Base-by-base conservation (phyloP, 106 monocot genomes). In the Allium cepa region DNA sequence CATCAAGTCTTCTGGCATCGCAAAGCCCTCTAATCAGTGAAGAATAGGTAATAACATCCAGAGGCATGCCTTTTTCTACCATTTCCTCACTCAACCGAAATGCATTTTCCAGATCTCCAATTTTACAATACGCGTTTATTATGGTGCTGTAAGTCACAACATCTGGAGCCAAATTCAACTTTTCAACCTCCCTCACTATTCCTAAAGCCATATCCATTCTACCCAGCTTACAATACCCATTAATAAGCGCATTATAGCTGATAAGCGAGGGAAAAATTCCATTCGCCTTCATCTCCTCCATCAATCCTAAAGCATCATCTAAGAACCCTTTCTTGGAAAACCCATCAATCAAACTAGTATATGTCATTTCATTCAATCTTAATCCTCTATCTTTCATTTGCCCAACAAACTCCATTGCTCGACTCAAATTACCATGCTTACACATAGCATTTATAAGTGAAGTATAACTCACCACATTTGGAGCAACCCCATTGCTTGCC, bases 21-120 rank as follows among this genome's bases (percentile, higher is more conserved):
- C 91, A 95, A 51, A 95, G 77, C 7, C 83, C 91, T 64, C 77
- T 79, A 67, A 95, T 86, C 47, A 95, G 88, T 17, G 88, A 83
- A 57, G 95, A 85, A 65, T 83, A 91, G 6, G 81, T 69, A 60
- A 95, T 7, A 17, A 71, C 76, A 81, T 88, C 88, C 48, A 90
- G 91, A 56, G 66, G 56, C 22, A 90, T 27, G 59, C 84, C 79
- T 63, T 87, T 87, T 7, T 49, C 71, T 56, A 72, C 27, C 88
- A 95, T 95, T 67, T 85, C 75, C 46, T 80, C 45, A 49, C 72
- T 71, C 72, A 91, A 69, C 57, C 63, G 36, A 81, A 90, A 85
- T 57, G 91, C 95, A 68, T 57, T 78, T 49, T 84, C 76, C 66
- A 91, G 55, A 61, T 91, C 81, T 53, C 95, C 88, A 76, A 75